Evolutionary conservation across 2,329 filamentous ascomycete species (phyloP), one percentile per base, ranked within the genome.

Genomic region (Botrytis fabae): DNA sequence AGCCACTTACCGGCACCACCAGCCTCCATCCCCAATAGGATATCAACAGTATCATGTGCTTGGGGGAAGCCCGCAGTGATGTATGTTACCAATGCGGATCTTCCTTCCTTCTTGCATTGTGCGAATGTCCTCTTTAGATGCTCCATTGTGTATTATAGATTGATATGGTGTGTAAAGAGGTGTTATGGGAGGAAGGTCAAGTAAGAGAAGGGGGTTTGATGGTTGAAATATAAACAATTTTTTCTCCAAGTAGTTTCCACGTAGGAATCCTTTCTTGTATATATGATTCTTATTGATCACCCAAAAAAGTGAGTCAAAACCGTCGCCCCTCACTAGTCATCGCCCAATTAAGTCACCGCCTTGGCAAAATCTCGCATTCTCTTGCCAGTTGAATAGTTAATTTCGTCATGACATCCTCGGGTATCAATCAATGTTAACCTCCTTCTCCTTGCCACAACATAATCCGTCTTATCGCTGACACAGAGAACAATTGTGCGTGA

Each of bases 21-120:
- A 82, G 91, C 93, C 84, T 99, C 93, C 89, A 99, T 92, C 60
- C 90, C 93, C 76, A 99, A 85, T 79, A 98, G 86, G 77, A 98
- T 91, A 81, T 94, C 90, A 68, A 94, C 90, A 1, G 94, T 97
- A 80, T 93, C 91, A 78, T 92, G 89, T n/a, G 91, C 86, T 51
- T 89, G 93, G 25, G 96, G 96, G 81, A 91, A 99, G 72, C 96
- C 96, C 73, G 95, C 95, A 40, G 96, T 99, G 81, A 98, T 94
- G 86, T 99, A 99, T 42, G 95, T 95, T 76, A 99, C 93, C 75
- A 99, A 88, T 69, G 96, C 95, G 12, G 79, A 74, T 79, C 83
- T 81, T 70, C 77, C 83, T 78, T 89, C 86, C 77, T 84, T 81
- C 80, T 88, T 88, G 83, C 86, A 88, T 82, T 84, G 84, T 70